phyloP scores from a whole-genome alignment of 352 stramenopile genomes.

The Phytophthora lateralis region DNA sequence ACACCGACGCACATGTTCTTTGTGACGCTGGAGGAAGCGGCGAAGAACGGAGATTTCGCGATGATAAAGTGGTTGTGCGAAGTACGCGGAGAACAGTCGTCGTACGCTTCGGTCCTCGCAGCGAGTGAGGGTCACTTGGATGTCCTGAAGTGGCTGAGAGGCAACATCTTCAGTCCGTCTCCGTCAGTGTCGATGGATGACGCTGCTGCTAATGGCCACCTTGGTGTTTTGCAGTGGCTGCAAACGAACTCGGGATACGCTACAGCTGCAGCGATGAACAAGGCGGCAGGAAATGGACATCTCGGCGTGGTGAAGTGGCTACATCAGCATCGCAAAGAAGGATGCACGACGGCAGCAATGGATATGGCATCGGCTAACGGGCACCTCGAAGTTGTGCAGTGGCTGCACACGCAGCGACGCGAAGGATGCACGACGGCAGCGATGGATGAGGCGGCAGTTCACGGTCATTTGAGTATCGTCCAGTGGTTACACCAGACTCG shows the following conservation, averaged over 20 bases:
- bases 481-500: slow-evolving; percentile 32
- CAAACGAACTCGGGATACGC: slow-evolving; percentile 24
- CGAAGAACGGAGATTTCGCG: slow-evolving; percentile 34
- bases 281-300: slow-evolving; percentile 33
- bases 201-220: slow-evolving; percentile 28
- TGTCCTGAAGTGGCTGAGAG: slow-evolving; percentile 33
- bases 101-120: slow-evolving; percentile 39
- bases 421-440: slow-evolving; percentile 36
- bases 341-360: slow-evolving; percentile 33
- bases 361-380: slow-evolving; percentile 31
- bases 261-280: slow-evolving; percentile 35
- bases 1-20: slow-evolving; percentile 48
- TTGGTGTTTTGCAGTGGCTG: slow-evolving; percentile 36
- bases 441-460: slow-evolving; percentile 36
- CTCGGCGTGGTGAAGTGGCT: slow-evolving; percentile 35
- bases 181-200: slow-evolving; percentile 35
- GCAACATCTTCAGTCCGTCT: slow-evolving; percentile 30
- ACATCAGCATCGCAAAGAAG: slow-evolving; percentile 34
- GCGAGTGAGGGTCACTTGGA: slow-evolving; percentile 40
- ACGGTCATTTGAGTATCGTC: slow-evolving; percentile 30
- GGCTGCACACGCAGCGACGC: slow-evolving; percentile 24
- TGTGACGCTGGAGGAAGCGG: slow-evolving; percentile 41
- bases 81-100: slow-evolving; percentile 36
- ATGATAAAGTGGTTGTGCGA: slow-evolving; percentile 45
- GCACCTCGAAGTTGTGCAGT: slow-evolving; percentile 35